phyloP scores from a whole-genome alignment of 2,329 filamentous ascomycete genomes.

The Fusarium humuli region DNA sequence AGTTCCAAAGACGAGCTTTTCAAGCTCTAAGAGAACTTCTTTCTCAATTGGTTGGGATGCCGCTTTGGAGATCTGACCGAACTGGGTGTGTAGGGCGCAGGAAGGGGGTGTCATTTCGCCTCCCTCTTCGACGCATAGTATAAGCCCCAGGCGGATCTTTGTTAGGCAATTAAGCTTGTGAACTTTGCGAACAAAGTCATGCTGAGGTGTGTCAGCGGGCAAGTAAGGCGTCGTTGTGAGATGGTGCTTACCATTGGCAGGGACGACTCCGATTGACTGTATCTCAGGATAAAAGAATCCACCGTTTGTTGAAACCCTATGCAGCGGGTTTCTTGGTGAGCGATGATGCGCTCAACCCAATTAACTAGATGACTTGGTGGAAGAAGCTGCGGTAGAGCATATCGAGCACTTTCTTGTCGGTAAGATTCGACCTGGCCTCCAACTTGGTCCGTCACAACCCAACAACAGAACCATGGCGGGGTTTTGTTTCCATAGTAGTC shows the following conservation, averaged over 20 bases:
- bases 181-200: conserved; percentile 43
- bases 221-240: background rate
- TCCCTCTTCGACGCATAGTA: conserved; percentile 42
- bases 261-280: conserved; percentile 36
- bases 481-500: conserved; percentile 43
- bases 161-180: conserved; percentile 46
- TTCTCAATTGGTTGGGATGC: conserved; percentile 46
- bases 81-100: conserved; percentile 47
- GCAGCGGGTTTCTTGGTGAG: conserved; percentile 40
- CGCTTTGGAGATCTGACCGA: conserved; percentile 46
- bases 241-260: conserved; percentile 42
- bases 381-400: conserved; percentile 44
- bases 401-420: conserved; percentile 44
- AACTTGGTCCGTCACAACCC: conserved; percentile 46
- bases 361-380: conserved; percentile 37
- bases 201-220: conserved; percentile 25
- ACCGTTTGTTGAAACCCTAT: conserved; percentile 47
- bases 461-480: conserved; percentile 46
- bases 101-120: conserved; percentile 44
- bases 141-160: conserved; percentile 44
- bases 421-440: conserved; percentile 45
- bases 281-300: conserved; percentile 45
- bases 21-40: conserved; percentile 42
- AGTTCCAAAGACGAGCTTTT: conserved; percentile 44
- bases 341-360: conserved; percentile 45